Percentiles rank a stretch among this genome's conserved stretches.
phyloP scores from a whole-genome alignment of 2,329 filamentous ascomycete species.

The Colletotrichum truncatum region DNA sequence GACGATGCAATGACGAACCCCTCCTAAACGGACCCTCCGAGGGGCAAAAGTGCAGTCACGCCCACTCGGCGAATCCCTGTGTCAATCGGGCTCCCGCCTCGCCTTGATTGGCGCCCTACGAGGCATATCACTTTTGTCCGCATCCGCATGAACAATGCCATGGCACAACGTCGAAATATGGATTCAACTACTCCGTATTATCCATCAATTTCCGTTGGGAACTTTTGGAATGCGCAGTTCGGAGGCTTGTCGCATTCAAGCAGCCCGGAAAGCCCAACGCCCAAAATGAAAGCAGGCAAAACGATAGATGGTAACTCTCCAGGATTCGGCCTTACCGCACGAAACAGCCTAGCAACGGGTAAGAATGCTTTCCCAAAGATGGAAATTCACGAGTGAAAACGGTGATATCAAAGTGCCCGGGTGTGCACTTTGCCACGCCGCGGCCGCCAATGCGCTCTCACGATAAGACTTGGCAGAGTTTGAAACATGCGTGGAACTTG shows the following conservation, averaged over 20 bases:
- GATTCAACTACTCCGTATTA: background rate
- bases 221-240: background rate
- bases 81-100: conserved; percentile 26
- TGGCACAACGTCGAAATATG: conserved; percentile 6
- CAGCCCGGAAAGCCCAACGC: background rate
- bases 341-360: background rate
- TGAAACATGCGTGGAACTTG: background rate
- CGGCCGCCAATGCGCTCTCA: background rate
- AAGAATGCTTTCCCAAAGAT: background rate
- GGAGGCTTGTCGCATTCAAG: background rate
- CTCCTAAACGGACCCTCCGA: background rate
- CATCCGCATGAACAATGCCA: conserved; percentile 24
- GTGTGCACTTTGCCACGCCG: background rate
- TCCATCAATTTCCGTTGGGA: background rate
- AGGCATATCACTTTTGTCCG: conserved; percentile 18
- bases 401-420: no score
- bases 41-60: background rate
- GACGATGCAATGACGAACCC: background rate
- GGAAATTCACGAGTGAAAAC: no score
- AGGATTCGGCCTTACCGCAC: no score
- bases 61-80: conserved; percentile 15
- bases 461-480: background rate
- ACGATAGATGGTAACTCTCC: no score
- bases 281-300: background rate
- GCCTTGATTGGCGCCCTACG: conserved; percentile 12